Evolutionary conservation across 2,329 filamentous ascomycete species (phyloP).

Genomic region (Ophiostoma ulmi): DNA sequence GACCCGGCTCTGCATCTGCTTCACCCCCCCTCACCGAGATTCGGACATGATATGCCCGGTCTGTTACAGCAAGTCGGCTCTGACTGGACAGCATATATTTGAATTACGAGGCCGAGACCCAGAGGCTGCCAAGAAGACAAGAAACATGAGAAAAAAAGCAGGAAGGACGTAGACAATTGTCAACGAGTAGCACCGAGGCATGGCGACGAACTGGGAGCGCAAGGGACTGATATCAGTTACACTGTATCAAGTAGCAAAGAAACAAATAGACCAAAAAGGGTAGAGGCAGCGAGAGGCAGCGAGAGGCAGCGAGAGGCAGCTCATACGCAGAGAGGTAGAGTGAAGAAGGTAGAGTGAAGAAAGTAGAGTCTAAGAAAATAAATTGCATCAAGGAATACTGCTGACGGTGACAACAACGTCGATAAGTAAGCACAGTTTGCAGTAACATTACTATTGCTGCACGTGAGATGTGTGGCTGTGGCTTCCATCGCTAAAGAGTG

Average conservation of each 20-base stretch:
- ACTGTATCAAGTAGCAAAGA: neutral
- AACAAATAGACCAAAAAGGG: neutral
- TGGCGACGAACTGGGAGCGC: neutral
- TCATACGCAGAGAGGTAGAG: neutral
- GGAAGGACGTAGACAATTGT: neutral
- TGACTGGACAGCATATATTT: neutral
- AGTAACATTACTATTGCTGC: neutral
- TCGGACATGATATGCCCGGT: neutral
- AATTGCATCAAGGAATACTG: neutral
- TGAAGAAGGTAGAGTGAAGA: neutral
- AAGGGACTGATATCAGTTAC: neutral
- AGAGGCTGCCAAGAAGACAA: neutral
- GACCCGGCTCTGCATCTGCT: neutral
- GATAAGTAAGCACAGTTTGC: too few species aligned
- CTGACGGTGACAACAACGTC: neutral
- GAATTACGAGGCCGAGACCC: neutral
- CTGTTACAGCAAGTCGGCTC: neutral
- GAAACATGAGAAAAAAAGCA: neutral
- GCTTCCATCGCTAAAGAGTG: neutral
- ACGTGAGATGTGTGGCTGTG: conserved; percentile 9
- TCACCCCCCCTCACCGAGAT: conserved; percentile 2
- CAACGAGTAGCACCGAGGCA: neutral
- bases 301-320: neutral
- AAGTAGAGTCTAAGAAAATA: too few species aligned
- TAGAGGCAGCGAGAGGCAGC: neutral